Evolutionary conservation across 805 yeast genomes (phyloP), one percentile per base, ranked within the genome.

Genomic region (Candida odintsovae): DNA sequence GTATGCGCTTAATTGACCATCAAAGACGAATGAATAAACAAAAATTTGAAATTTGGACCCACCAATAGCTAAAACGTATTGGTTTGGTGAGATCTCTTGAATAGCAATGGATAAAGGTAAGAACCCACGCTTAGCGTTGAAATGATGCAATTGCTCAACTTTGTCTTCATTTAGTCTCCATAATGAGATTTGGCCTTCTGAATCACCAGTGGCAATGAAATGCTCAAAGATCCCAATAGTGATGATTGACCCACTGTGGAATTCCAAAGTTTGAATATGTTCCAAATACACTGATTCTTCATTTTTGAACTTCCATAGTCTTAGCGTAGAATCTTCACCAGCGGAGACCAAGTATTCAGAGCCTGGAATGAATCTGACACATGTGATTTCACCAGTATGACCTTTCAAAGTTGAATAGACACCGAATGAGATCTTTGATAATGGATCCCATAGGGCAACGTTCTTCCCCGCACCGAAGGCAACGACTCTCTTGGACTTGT

Each of bases 391-490:
- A 16, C 70, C 73, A 5, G 71, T 59, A 58, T 85, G 94, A 2
- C 77, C 73, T 51, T 83, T 83, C 45, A 86, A 67, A 0, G 90
- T 82, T 6, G 63, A 54, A 43, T 59, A 60, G 0, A 81, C 79
- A 13, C 88, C 88, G 23, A 58, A 55, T 18, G 68, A 58, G 33
- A 59, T 43, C 3, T 51, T 31, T 25, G 68, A 67, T 18, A 76
- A 59, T 1, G 90, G 86, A n/a, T 76, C 67, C 82, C 89, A 85
- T 35, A 87, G 62, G 0, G 92, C 89, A 42, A 86, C 68, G 16
- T 77, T 73, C 38, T 69, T 72, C 1, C 79, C 77, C 0, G 94
- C 88, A 8, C 90, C 95, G 62, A 72, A 87, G 0, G 94, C 95
- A 7, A 85, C 71, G 5, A 75, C 46, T 20, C 68, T 57, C 11